phyloP scores from a whole-genome alignment of 441 rosid species.

The Brassica balearica region DNA sequence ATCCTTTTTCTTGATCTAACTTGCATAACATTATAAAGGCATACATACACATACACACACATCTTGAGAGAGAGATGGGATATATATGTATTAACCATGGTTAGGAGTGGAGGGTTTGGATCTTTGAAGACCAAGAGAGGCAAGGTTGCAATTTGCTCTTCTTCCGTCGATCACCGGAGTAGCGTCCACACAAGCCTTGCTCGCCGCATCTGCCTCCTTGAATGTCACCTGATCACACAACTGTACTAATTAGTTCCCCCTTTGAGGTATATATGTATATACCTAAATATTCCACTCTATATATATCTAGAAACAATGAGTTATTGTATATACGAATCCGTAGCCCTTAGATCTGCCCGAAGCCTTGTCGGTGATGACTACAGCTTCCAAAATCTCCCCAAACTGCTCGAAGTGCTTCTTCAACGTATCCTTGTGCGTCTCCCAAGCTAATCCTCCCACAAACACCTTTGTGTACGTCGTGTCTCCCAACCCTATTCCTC shows the following conservation, averaged over 20 bases:
- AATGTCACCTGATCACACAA: slow-evolving; percentile 74
- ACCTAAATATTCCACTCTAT: background rate
- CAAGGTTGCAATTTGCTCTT: slow-evolving; percentile 96
- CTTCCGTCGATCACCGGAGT: slow-evolving; percentile 96
- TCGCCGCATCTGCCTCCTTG: slow-evolving; percentile 85
- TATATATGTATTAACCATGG: slow-evolving; percentile 51
- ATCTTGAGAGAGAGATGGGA: background rate
- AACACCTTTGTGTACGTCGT: slow-evolving; percentile 69
- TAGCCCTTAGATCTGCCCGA: slow-evolving; percentile 79
- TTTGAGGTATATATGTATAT: background rate
- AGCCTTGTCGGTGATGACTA: slow-evolving; percentile 65
- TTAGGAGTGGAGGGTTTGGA: slow-evolving; percentile 93
- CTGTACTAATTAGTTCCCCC: slow-evolving; percentile 23
- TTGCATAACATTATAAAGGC: background rate
- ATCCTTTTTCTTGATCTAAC: slow-evolving; percentile 9
- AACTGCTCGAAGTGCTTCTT: slow-evolving; percentile 63
- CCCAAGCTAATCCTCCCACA: slow-evolving; percentile 84
- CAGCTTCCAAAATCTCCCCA: slow-evolving; percentile 79
- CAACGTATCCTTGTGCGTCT: slow-evolving; percentile 62
- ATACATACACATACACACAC: background rate
- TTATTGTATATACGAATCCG: slow-evolving; percentile 59
- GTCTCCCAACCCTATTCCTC: slow-evolving; percentile 52
- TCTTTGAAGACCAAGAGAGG: slow-evolving; percentile 91
- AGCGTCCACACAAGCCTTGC: slow-evolving; percentile 87
- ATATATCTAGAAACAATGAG: slow-evolving; percentile 13